A percentile compares a stretch with the other conserved stretches of the same genome.
Conservation (phyloP, 2,329 filamentous ascomycete genomes). For the Fusarium nelsonii region DNA sequence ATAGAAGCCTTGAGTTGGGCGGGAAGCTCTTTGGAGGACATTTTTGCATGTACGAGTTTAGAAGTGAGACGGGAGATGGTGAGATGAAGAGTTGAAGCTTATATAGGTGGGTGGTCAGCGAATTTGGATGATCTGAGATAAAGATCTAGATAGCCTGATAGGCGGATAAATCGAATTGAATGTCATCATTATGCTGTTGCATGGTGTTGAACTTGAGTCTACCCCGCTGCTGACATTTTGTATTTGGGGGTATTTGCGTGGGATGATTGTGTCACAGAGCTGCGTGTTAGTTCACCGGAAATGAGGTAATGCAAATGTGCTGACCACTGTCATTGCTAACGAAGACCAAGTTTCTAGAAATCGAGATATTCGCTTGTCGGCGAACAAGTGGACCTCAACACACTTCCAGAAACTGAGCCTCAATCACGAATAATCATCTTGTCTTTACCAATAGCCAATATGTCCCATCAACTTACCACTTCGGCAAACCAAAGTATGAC, state of each 20-base stretch:
- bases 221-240: constrained; percentile 17
- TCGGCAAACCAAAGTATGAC: background rate
- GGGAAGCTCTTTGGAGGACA: constrained; percentile 25
- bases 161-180: constrained; percentile 16
- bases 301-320: no score
- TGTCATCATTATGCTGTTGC: constrained; percentile 16
- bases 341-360: no score
- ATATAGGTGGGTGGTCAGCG: background rate
- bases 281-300: no score
- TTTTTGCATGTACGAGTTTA: background rate
- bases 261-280: background rate
- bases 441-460: no score
- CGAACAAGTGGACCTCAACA: no score
- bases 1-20: constrained; percentile 28
- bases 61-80: background rate
- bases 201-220: background rate
- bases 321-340: no score
- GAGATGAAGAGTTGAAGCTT: background rate
- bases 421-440: background rate
- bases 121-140: background rate
- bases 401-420: background rate
- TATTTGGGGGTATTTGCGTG: background rate
- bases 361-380: no score
- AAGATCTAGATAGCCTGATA: background rate
- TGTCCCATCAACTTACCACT: background rate